Percentiles rank a stretch among this genome's conserved stretches.
Conservation (phyloP, 179 eudicot species). For the Monotropa hypopitys region DNA sequence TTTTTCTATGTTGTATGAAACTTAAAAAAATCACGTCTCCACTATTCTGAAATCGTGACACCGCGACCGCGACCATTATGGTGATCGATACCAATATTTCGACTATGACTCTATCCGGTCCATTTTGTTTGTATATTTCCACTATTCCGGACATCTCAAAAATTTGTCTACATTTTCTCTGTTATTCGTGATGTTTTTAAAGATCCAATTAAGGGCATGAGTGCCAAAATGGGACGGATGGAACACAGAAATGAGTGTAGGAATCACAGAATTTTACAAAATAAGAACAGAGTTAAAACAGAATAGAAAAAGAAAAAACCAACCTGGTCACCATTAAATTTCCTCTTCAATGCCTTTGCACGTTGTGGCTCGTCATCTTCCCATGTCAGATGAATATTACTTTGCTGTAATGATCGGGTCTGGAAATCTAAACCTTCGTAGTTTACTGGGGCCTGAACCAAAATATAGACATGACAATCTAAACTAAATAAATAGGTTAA, state of each 20-base stretch:
- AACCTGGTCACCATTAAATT: conserved; percentile 61
- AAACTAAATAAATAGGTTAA: neutral
- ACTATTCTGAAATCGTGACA: too few species aligned
- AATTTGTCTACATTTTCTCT: neutral
- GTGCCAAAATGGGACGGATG: neutral
- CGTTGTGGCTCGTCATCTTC: conserved; percentile 95
- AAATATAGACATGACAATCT: neutral
- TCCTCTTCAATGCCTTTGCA: conserved; percentile 50
- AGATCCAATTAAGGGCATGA: neutral
- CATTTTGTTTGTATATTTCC: neutral
- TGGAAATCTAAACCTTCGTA: conserved; percentile 78
- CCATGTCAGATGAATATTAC: conserved; percentile 70
- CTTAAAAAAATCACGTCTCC: too few species aligned
- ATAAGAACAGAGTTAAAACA: neutral
- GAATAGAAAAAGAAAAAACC: neutral
- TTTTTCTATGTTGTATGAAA: too few species aligned
- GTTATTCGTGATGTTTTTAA: neutral
- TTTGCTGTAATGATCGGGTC: conserved; percentile 71
- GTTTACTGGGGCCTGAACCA: conserved; percentile 44
- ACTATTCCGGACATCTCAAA: neutral
- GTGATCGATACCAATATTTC: too few species aligned
- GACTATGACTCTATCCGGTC: too few species aligned
- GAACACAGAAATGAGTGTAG: neutral
- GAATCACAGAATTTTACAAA: neutral
- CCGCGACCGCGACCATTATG: too few species aligned